Percentiles rank a stretch among this genome's conserved stretches.
phyloP scores from a whole-genome alignment of 495 filamentous ascomycete genomes.

The Penicillium chermesinum region DNA sequence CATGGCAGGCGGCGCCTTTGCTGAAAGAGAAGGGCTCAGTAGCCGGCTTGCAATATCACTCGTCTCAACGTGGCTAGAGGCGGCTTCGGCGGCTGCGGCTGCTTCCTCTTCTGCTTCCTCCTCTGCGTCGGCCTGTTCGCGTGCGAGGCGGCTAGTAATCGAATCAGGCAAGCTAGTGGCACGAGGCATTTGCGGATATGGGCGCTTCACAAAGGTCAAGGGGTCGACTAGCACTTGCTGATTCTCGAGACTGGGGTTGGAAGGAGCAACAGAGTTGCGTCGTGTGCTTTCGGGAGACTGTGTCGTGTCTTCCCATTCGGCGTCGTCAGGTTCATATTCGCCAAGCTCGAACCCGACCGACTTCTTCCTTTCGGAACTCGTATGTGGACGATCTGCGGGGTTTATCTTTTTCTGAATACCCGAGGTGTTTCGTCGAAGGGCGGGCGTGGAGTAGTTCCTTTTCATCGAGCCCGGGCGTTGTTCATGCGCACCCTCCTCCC shows the following conservation, averaged over 20 bases:
- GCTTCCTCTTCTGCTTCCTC: constrained; percentile 24
- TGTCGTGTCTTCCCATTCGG: constrained; percentile 49
- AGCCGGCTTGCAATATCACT: constrained; percentile 38
- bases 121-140: constrained; percentile 18
- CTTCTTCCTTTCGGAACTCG: constrained; percentile 42
- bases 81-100: constrained; percentile 10
- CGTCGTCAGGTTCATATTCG: constrained; percentile 43
- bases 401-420: constrained; percentile 34
- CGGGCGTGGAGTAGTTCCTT: constrained; percentile 43
- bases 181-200: constrained; percentile 41
- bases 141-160: constrained; percentile 30
- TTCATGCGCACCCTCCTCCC: constrained; percentile 34
- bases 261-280: constrained; percentile 41
- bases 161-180: constrained; percentile 45
- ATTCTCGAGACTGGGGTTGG: constrained; percentile 39
- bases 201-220: constrained; percentile 44
- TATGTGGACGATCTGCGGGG: constrained; percentile 34
- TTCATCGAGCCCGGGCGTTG: constrained; percentile 36
- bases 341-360: constrained; percentile 44
- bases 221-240: constrained; percentile 39
- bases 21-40: constrained; percentile 36
- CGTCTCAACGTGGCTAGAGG: constrained; percentile 18
- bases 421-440: constrained; percentile 35
- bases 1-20: constrained; percentile 46
- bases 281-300: constrained; percentile 47